Base-by-base conservation (phyloP, 2,329 filamentous ascomycete species). In the Hymenoscyphus occultus region DNA sequence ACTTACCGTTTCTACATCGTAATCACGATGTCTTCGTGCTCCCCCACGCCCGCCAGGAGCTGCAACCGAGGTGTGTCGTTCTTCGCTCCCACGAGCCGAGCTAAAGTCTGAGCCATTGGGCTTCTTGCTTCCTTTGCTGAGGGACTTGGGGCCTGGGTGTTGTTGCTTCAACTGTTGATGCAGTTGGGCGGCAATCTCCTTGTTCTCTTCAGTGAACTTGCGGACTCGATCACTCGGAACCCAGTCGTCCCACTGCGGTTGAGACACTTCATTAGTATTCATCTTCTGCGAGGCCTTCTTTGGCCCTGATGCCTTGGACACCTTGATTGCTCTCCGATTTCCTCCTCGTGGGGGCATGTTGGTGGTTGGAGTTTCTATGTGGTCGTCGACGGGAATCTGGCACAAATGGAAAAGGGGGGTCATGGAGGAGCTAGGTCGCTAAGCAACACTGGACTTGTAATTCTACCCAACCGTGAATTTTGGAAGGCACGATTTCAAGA, bases 131-230 rank as follows among this genome's bases (percentile, higher is more conserved):
- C 82, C 84, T 81, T 86, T 83, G 28, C 77, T 88, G 86, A 48
- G 66, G 74, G 80, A 74, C 76, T 82, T 77, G 68, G 74, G 59
- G 2, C 63, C 58, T 68, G 76, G 64, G 75, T 77, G 61, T 76
- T 79, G 70, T 76, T 78, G 62, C 65, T 74, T 88, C 79, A 87
- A 83, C 77, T 92, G 89, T 65, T 87, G 84, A 72, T 88, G 84
- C 39, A 93, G 82, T 77, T 90, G 89, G 63, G 83, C 82, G 28
- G 94, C 93, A 45, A 99, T 85, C 76, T 96, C 92, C 75, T 92
- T 91, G 80, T 98, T 97, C 79, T 98, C 95, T 64, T 96, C 92
- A 61, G 89, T 97, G 76, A 94, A 90, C 80, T 97, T 97, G 75
- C 93, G 90, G 67, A 99, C 89, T 71, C 95, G 91, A 77, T 98